Base-by-base conservation (phyloP, 495 filamentous ascomycete species). In the Aspergillus affinis region DNA sequence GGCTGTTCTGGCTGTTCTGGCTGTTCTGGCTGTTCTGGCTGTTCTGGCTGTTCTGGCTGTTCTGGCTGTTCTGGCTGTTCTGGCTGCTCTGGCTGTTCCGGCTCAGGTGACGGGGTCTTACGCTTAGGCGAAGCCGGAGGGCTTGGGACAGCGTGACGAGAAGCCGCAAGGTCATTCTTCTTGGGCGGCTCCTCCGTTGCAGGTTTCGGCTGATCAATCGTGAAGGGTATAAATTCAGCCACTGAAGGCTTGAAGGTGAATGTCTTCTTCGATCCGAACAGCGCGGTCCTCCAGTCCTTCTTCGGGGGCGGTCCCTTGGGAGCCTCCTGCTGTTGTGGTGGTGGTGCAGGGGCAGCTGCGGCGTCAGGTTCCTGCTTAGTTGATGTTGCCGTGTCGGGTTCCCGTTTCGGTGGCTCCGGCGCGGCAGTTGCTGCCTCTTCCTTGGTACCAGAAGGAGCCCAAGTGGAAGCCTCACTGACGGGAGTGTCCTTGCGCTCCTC, bases 191-290 rank as follows among this genome's bases (percentile, higher is more conserved):
- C 57, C 17, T 61, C 57, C 17, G 62, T 45, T 20, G 47, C 45
- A 18, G 58, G 45, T 15, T 56, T 60, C 23, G 63, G 36, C 18
- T 69, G 61, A 54, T 83, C 72, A 41, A 78, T 74, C 9, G 70
- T 65, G 29, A 74, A 62, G 18, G 81, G 75, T 8, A 79, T 77
- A 30, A 83, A 74, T n/a, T 76, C 69, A 29, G 72, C 67, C 55
- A 80, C 65, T 76, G 76, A 65, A 57, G 81, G 65, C 73, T 82
- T 75, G 80, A 88, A 78, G 74, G 82, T 81, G 65, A 92, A 92
- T 5, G 86, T 78, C 66, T 81, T 84, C 1, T 83, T 80, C 30
- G 89, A 84, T 41, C 88, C 91, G 23, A 93, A 78, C 15, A 63
- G 57, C 8, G 67, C 61, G 47, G 55, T 69, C 54, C 72, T 76